These are phyloP conservation scores for Aspergillus intermedius DNA, from an alignment of 2,329 filamentous ascomycete species.

Conservation along the genomic window DNA sequence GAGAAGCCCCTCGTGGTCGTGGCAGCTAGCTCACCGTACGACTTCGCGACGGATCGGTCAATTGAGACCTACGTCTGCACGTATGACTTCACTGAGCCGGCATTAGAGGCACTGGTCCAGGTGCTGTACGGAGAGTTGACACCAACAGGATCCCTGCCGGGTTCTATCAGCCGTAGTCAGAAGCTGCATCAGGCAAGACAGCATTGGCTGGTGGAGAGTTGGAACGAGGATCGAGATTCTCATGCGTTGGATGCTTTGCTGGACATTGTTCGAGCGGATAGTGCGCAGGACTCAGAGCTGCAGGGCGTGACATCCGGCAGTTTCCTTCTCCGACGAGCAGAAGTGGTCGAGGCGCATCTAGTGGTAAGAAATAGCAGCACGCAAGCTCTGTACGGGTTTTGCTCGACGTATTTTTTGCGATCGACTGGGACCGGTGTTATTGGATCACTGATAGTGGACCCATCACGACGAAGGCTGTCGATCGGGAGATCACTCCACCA, in stretches of 20 bases:
- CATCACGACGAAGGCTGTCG: conserved; percentile 74
- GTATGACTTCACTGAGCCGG: conserved; percentile 92
- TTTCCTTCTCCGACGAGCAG: conserved; percentile 65
- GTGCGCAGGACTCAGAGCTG: conserved; percentile 59
- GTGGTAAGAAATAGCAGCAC: conserved; percentile 93
- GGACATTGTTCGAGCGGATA: conserved; percentile 58
- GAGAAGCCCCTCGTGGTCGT: conserved; percentile 86
- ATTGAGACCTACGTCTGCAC: conserved; percentile 93
- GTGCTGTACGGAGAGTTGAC: conserved; percentile 71
- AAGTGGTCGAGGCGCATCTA: conserved; percentile 76
- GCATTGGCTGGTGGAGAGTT: conserved; percentile 89
- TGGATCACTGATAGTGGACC: conserved; percentile 84
- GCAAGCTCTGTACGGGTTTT: conserved; percentile 84
- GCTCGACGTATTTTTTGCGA: conserved; percentile 75
- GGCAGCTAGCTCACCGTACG: conserved; percentile 89
- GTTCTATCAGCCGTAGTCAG: conserved; percentile 78
- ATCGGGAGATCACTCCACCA: conserved; percentile 87
- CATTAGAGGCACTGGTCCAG: conserved; percentile 75
- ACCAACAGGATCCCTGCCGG: conserved; percentile 52
- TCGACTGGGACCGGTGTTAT: conserved; percentile 67
- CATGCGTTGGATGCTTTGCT: conserved; percentile 70
- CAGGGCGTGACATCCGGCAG: conserved; percentile 63
- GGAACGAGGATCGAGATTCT: conserved; percentile 71
- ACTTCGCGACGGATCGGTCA: conserved; percentile 86
- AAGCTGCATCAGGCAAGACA: conserved; percentile 84